Base-by-base conservation (phyloP, 371 early-diverging fungal genomes). In the Apophysomyces variabilis region DNA sequence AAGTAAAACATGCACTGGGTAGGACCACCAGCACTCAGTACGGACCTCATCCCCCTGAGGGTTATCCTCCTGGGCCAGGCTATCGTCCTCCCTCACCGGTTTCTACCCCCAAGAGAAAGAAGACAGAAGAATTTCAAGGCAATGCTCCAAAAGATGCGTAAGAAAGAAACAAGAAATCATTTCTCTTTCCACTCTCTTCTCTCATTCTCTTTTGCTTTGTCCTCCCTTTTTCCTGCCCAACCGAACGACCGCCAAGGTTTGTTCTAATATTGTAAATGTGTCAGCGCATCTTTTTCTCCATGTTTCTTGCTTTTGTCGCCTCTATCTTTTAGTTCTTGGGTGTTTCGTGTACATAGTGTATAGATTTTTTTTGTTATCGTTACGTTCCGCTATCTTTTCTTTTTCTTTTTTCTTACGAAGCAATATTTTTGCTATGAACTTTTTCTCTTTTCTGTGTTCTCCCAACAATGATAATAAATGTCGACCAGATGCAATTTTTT, bases 61-160 rank as follows among this genome's bases (percentile, higher is more conserved):
- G 57, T 36, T 44, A 44, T 11, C 58, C 65, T 7, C 46, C 64
- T 18, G 57, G 35, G 14, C 64, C 66, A 5, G 59, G 64, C 2
- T 82, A 78, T 66, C 62, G 74, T 21, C 79, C 79, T 3, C 82
- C 82, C n/a, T 82, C 82, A 8, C 79, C 82, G 39, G 68, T 75
- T 44, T 67, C 75, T 4, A 78, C 82, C 7, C 82, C 78, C 5
- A 82, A 78, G 8, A 16, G 54, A 50, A 50, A 50, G 21, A 16
- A 50, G 21, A 50, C 54, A 1, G 54, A 50, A 21, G 54, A 50
- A 21, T 50, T 50, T 21, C 54, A 26, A 21, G 54, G 54, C 18
- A 50, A 50, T 26, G 54, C 21, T 26, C 54, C 54, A 50, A 50
- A 50, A 21, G 54, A 50, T 21, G 54, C 21, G 21, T 50, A 50